Evolutionary conservation across 148 eudicot species (phyloP), one percentile per base, ranked within the genome.

Genomic region (Limonium bicolor): DNA sequence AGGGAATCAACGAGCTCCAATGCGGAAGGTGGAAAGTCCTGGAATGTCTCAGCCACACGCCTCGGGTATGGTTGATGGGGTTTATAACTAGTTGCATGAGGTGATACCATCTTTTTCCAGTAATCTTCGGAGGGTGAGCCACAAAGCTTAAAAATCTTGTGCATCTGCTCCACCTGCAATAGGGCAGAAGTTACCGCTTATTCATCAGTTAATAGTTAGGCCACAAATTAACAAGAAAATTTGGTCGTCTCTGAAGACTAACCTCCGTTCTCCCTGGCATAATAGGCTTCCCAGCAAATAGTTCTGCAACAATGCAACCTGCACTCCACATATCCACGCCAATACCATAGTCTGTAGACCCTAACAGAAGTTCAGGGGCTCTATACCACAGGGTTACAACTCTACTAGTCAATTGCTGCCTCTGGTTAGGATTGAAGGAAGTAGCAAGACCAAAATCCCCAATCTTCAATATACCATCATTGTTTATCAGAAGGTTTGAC

Each of bases 51-150:
- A 18, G 23, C 24, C 27, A 29, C 36, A 18, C 51, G 24, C 21
- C 51, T 21, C 27, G 27, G 27, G 36, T 46, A 46, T 15, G 51
- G 51, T 16, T 11, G 33, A 4, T 17, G 24, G 11, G 51, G 51
- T 1, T 46, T 46, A 7, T 27, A 46, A 25, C 33, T 46, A 0
- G 51, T 46, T 19, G 51, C 51, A 9, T 46, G 60, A 27, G 63
- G 63, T 50, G 62, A 67, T 39, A 48, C 29, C 1, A 36, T 27
- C 8, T 46, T 46, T 12, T 4, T 18, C 51, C 51, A 46, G 24
- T 46, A 43, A 14, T 43, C 48, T 23, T 43, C 48, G 20, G 48
- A 13, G 16, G 48, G 48, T 6, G 48, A 43, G 31, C 48, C 48
- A 25, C 48, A 43, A 43, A 43, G 48, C 48, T 43, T 43, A 6